Evolutionary conservation across 495 filamentous ascomycete species (phyloP), one percentile per base, ranked within the genome.

Genomic region (Tuber calosporum): DNA sequence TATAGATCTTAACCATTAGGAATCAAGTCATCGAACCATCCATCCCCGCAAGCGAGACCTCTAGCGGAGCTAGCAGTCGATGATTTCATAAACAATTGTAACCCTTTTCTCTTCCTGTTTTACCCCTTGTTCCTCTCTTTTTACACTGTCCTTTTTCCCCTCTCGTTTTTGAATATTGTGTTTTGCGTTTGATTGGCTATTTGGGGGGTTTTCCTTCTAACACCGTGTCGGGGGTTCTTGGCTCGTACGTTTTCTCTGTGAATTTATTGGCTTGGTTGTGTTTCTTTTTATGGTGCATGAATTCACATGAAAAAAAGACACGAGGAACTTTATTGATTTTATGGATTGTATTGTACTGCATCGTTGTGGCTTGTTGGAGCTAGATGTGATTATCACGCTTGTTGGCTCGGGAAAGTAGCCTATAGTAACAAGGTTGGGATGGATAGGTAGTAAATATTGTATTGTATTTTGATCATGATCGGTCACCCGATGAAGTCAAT

Each of bases 21-120:
- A 80, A 72, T 45, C 79, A 81, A 72, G 79, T 81, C 22, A 81
- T 81, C 68, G 79, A 81, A 48, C 79, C 79, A 17, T 74, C 74
- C n/a, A 81, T 79, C 1, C 75, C 79, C 30, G 71, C 68, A n/a
- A 78, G 72, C 15, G 79, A 81, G 45, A 80, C 72, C 34, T 81
- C 78, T 36, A 62, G 53, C 15, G 53, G 26, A 34, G 4, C 11
- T 62, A 62, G 53, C 15, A 62, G 53, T 19, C 53, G 53, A 13
- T 62, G 53, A 62, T 62, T 5, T 20, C n/a, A 53, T 11, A n/a
- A n/a, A 26, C 13, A 13, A 58, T 9, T 30, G 2, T 45, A 22
- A 53, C 45, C 45, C 7, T 53, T 58, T 53, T 13, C 48, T 26
- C 7, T 1, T 13, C 48, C 9, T 58, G 20, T 6, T 48, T 26